Conservation (phyloP, 129 eudicot species). For the Flaveria robusta region DNA sequence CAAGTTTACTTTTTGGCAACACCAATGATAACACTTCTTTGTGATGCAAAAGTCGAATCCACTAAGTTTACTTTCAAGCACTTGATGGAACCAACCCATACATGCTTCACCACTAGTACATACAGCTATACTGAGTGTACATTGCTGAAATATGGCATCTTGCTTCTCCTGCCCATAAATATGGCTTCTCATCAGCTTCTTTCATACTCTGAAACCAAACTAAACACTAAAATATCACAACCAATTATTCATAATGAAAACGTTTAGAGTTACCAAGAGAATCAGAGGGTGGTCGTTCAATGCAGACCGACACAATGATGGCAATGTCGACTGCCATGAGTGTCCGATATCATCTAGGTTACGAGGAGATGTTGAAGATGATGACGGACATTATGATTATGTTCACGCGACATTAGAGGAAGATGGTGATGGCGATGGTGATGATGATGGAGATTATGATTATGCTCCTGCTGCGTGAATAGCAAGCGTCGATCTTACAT, state of each 20-base stretch:
- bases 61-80: not conserved
- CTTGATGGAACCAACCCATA: not conserved
- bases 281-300: not conserved
- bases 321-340: not conserved
- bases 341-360: constrained; percentile 5
- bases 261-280: constrained; percentile 30
- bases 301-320: constrained; percentile 15
- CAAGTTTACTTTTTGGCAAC: no score
- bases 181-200: no score
- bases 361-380: constrained; percentile 7
- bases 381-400: not conserved
- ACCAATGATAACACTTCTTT: no score
- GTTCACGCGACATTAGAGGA: not conserved
- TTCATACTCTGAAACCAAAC: no score
- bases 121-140: not conserved
- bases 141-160: constrained; percentile 19
- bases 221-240: no score
- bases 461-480: constrained; percentile 23
- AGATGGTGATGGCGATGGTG: constrained; percentile 18
- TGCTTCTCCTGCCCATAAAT: not conserved
- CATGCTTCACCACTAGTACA: constrained; percentile 16
- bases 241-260: not conserved
- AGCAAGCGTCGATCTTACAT: not conserved
- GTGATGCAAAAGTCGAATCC: no score
- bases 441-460: constrained; percentile 27